A percentile compares a stretch with the other conserved stretches of the same genome.
Conservation (phyloP, 1,284 basidiomycete species). For the Ganoderma lingzhi region DNA sequence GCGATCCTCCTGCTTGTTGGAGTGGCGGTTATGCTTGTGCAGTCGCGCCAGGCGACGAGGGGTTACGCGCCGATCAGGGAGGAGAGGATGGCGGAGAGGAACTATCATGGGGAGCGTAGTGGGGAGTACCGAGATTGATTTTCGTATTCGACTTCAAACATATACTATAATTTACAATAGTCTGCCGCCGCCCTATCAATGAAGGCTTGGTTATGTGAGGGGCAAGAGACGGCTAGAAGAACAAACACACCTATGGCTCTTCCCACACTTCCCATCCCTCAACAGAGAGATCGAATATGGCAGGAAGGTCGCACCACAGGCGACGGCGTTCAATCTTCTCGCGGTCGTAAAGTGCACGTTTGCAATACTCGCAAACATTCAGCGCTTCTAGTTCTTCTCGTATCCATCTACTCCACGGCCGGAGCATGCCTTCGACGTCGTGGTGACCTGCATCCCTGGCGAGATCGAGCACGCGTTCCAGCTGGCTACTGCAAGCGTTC, state of each 20-base stretch:
- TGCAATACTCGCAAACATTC: neutral
- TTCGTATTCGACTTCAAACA: neutral
- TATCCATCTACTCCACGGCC: neutral
- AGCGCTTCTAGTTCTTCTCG: neutral
- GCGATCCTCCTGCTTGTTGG: neutral
- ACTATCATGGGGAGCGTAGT: neutral
- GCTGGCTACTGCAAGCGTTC: neutral
- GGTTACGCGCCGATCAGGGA: neutral
- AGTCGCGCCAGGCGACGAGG: neutral
- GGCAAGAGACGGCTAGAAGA: neutral
- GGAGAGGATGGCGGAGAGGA: slow-evolving; percentile 7
- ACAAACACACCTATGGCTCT: neutral
- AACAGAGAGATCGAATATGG: neutral
- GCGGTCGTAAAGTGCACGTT: neutral
- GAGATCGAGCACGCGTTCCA: neutral
- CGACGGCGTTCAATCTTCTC: neutral
- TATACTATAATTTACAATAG: neutral
- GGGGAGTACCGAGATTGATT: neutral
- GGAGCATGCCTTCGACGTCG: neutral
- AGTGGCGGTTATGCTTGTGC: neutral
- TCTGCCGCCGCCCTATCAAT: too few relatives aligned
- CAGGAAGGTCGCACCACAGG: neutral
- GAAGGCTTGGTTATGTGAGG: too few relatives aligned
- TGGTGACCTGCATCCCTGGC: too few relatives aligned
- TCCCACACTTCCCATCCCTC: neutral